phyloP scores from a whole-genome alignment of 768 basidiomycete species.

The Tulasnella sp. region DNA sequence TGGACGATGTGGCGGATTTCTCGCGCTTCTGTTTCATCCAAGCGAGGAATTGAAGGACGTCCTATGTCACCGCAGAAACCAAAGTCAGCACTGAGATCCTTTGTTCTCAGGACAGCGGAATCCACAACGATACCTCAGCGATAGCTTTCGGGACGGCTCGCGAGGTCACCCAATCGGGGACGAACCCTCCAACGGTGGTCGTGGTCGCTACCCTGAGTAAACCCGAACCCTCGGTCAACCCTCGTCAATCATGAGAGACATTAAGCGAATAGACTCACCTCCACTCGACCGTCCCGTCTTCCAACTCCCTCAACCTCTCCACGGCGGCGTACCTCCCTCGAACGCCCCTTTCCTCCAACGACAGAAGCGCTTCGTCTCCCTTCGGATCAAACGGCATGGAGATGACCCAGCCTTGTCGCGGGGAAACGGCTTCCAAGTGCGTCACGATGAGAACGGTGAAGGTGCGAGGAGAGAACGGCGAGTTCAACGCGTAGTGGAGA shows the following conservation, averaged over 20 bases:
- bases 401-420: conserved; percentile 14
- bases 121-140: neutral
- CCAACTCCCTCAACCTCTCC: conserved; percentile 7
- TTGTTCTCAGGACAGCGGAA: neutral
- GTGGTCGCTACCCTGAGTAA: neutral
- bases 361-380: conserved; percentile 1
- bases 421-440: conserved; percentile 12
- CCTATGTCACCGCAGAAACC: neutral
- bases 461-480: conserved; percentile 13
- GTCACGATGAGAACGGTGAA: conserved; percentile 11
- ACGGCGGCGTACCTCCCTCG: conserved; percentile 9
- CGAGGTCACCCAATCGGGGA: neutral
- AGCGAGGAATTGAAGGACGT: neutral
- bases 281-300: conserved; percentile 11
- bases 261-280: too few species aligned
- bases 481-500: conserved; percentile 7
- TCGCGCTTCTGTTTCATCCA: neutral
- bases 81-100: neutral
- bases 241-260: neutral
- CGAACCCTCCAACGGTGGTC: neutral
- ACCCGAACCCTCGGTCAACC: neutral
- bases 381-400: conserved; percentile 7
- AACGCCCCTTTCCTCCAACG: conserved; percentile 3
- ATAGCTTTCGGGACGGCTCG: neutral
- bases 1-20: neutral